A percentile compares a stretch with the other conserved stretches of the same genome.
Evolutionary conservation across 148 eudicot species (phyloP).

Genomic region (Mesembryanthemum crystallinum): DNA sequence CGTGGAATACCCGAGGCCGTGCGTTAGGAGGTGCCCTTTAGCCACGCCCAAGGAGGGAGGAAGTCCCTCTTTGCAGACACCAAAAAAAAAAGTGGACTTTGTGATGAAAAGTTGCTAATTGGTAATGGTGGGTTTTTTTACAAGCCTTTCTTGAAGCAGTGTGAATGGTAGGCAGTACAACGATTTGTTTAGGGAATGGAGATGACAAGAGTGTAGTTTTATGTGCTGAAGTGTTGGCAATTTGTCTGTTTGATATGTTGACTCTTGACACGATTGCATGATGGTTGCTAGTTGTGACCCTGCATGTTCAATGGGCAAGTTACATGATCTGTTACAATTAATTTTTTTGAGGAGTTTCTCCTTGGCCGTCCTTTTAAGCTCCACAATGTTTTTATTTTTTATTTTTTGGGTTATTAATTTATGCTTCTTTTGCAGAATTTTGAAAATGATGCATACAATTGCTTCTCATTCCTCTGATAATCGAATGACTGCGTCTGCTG

Average conservation of each 20-base stretch:
- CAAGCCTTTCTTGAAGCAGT: background rate
- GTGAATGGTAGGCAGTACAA: background rate
- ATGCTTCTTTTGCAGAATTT: conserved; percentile 45
- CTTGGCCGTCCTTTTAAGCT: background rate
- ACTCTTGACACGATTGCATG: background rate
- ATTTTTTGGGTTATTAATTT: background rate
- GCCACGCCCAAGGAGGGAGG: no score
- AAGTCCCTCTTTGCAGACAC: no score
- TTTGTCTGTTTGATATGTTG: background rate
- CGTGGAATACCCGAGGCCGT: no score
- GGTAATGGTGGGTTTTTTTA: no score
- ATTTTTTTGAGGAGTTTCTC: background rate
- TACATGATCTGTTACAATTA: conserved; percentile 1
- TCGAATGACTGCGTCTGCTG: conserved; percentile 94
- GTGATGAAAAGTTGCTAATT: no score
- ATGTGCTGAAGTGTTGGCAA: background rate
- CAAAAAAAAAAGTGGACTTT: no score
- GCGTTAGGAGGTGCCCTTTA: no score
- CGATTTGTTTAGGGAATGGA: background rate
- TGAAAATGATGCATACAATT: conserved; percentile 93
- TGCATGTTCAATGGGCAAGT: conserved; percentile 7
- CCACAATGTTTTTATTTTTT: background rate
- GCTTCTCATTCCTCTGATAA: conserved; percentile 76
- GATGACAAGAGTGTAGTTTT: background rate
- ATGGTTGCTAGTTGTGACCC: background rate